Conservation (phyloP, 2,329 filamentous ascomycete genomes). For the Fusarium verrucosum region DNA sequence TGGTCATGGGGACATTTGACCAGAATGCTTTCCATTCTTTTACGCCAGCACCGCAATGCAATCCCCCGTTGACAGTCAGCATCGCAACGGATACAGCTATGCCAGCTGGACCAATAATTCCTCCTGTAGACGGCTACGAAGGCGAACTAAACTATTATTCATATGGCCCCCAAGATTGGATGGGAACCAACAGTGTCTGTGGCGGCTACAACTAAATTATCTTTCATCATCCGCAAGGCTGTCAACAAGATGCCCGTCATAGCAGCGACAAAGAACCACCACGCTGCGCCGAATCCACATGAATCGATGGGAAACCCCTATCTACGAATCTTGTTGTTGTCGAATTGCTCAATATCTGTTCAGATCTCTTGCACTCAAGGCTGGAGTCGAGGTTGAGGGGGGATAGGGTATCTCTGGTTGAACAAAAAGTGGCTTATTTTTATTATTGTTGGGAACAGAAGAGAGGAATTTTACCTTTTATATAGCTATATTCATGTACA, state of each 20-base stretch:
- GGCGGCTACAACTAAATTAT: slow-evolving; percentile 30
- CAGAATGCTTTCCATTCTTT: slow-evolving; percentile 24
- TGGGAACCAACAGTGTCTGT: slow-evolving; percentile 35
- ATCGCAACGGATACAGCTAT: slow-evolving; percentile 6
- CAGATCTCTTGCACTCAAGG: neutral
- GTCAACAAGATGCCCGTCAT: neutral
- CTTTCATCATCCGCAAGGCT: no score
- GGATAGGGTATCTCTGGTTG: neutral
- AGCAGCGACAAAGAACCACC: neutral
- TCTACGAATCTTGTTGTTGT: neutral
- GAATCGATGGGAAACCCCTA: neutral
- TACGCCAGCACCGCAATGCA: slow-evolving; percentile 15
- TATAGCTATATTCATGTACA: neutral
- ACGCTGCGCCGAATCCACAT: neutral
- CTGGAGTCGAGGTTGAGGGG: neutral
- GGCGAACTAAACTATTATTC: slow-evolving; percentile 57
- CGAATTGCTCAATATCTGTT: no score
- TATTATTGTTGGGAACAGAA: neutral
- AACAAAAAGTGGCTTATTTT: neutral
- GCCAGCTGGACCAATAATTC: slow-evolving; percentile 26
- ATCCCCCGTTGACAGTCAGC: slow-evolving; percentile 5
- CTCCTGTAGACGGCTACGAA: slow-evolving; percentile 58
- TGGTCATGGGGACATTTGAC: slow-evolving; percentile 55
- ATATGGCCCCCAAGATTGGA: slow-evolving; percentile 48
- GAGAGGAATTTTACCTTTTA: neutral